A percentile compares a stretch with the other conserved stretches of the same genome.
Evolutionary conservation across 108 stramenopile genomes (phyloP).

Genomic region (Skeletonema marinoi): DNA sequence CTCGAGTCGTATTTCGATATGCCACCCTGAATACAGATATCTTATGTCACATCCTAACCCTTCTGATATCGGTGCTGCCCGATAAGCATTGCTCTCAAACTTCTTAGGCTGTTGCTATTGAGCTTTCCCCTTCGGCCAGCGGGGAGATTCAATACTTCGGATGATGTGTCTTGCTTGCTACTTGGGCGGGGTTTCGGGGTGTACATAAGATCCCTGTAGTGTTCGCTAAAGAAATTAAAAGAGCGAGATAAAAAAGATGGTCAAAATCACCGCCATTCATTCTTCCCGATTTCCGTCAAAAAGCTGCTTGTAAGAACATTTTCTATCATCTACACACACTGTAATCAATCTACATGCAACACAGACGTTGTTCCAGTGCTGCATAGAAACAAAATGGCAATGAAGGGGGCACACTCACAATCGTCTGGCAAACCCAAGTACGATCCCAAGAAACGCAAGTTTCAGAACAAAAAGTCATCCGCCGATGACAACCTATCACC

Average conservation of each 20-base stretch:
- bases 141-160: too few species aligned
- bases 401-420: background rate
- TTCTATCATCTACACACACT: background rate
- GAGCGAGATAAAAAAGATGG: background rate
- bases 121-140: too few species aligned
- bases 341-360: too few species aligned
- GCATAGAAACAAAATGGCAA: background rate
- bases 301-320: background rate
- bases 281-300: background rate
- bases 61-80: too few species aligned
- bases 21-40: too few species aligned
- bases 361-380: background rate
- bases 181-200: too few species aligned
- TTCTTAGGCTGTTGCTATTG: too few species aligned
- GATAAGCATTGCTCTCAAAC: too few species aligned
- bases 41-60: too few species aligned
- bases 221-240: background rate
- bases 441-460: constrained; percentile 2
- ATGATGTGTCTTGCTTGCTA: too few species aligned
- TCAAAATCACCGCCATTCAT: background rate
- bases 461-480: background rate
- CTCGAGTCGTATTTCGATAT: too few species aligned
- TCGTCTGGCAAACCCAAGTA: background rate
- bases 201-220: too few species aligned
- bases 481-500: constrained; percentile 15